phyloP scores from a whole-genome alignment of 2,329 filamentous ascomycete genomes.

The Orbilia javanica region DNA sequence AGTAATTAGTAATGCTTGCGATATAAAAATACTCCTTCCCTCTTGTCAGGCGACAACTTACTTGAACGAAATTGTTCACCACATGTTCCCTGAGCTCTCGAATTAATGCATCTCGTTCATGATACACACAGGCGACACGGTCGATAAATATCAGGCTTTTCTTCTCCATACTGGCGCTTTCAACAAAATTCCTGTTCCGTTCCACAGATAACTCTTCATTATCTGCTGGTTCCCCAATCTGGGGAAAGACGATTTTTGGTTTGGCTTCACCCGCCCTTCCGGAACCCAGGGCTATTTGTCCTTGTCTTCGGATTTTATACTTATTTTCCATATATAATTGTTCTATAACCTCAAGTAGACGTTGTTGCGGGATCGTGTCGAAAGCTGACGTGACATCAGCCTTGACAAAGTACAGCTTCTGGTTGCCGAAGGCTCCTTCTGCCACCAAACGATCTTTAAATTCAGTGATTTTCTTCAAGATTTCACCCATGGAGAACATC shows the following conservation, averaged over 20 bases:
- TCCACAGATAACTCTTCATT: slow-evolving; percentile 62
- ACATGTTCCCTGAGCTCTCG: slow-evolving; percentile 83
- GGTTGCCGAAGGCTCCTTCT: slow-evolving; percentile 64
- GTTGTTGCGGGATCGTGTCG: slow-evolving; percentile 89
- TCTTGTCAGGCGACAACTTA: neutral
- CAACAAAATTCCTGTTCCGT: slow-evolving; percentile 60
- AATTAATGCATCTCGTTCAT: slow-evolving; percentile 74
- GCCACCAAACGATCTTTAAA: slow-evolving; percentile 73
- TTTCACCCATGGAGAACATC: slow-evolving; percentile 83
- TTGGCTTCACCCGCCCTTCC: slow-evolving; percentile 60
- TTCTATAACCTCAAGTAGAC: slow-evolving; percentile 75
- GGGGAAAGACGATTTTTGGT: slow-evolving; percentile 45
- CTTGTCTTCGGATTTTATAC: slow-evolving; percentile 75
- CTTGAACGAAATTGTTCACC: slow-evolving; percentile 82
- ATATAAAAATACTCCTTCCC: neutral
- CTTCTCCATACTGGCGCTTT: slow-evolving; percentile 65
- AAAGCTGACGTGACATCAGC: slow-evolving; percentile 92
- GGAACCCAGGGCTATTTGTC: slow-evolving; percentile 69
- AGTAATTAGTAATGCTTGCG: neutral
- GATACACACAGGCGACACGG: slow-evolving; percentile 71
- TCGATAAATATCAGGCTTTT: slow-evolving; percentile 84
- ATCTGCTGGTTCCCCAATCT: slow-evolving; percentile 44
- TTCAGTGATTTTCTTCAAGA: slow-evolving; percentile 77
- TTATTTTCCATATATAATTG: slow-evolving; percentile 63
- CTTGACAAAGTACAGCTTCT: slow-evolving; percentile 84